phyloP scores from a whole-genome alignment of 176 grass and related monocot species.

The Juncus inflexus region DNA sequence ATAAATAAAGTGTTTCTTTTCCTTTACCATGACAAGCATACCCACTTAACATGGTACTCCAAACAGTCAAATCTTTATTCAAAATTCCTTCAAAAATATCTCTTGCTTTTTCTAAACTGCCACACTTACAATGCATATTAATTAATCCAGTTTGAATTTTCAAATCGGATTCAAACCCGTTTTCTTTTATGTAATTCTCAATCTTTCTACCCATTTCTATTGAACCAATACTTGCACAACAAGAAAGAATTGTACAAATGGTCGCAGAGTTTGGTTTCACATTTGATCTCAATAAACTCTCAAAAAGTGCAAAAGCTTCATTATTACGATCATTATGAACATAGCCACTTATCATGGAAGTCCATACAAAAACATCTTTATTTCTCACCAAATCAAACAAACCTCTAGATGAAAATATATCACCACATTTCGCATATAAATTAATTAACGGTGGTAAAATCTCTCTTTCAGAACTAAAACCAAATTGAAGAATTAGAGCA shows the following conservation, averaged over 20 bases:
- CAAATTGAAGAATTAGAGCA: conserved; percentile 36
- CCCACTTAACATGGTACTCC: conserved; percentile 68
- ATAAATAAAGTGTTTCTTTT: conserved; percentile 39
- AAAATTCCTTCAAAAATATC: conserved; percentile 47
- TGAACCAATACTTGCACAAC: conserved; percentile 41
- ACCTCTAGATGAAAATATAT: conserved; percentile 29
- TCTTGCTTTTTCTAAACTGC: conserved; percentile 41
- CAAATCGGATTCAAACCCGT: conserved; percentile 33
- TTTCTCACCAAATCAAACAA: conserved; percentile 35
- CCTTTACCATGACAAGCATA: conserved; percentile 55
- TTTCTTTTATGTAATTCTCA: conserved; percentile 29
- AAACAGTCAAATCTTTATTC: conserved; percentile 48
- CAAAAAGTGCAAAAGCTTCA: conserved; percentile 35
- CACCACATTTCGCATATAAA: conserved; percentile 49
- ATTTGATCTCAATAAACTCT: conserved; percentile 35
- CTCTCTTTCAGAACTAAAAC: conserved; percentile 30
- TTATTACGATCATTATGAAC: conserved; percentile 32
- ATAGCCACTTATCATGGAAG: conserved; percentile 54
- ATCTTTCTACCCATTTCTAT: conserved; percentile 29
- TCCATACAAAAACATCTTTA: conserved; percentile 47
- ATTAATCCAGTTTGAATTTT: conserved; percentile 46
- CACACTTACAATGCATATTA: conserved; percentile 51
- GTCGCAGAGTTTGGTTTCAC: conserved; percentile 42
- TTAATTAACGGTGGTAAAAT: conserved; percentile 41
- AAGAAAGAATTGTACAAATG: conserved; percentile 38